These are phyloP conservation scores for Colletotrichum tropicicola DNA, from an alignment of 2,329 filamentous ascomycete species.

Conservation along the genomic window DNA sequence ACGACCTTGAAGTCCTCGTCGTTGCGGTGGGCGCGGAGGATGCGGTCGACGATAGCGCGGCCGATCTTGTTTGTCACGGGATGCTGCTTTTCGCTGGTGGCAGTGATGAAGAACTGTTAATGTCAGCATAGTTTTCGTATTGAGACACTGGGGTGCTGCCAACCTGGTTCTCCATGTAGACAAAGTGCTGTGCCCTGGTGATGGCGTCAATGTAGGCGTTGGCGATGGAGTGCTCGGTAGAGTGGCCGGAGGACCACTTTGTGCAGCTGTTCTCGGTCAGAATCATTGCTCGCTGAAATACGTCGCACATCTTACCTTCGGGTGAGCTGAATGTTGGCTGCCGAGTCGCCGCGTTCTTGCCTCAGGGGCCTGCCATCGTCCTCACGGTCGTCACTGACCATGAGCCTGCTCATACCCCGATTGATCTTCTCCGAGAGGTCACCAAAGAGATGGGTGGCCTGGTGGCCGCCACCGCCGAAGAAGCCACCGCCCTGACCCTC, in stretches of 20 bases:
- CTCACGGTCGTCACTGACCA: conserved; percentile 43
- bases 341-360: conserved; percentile 34
- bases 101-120: conserved; percentile 83
- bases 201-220: conserved; percentile 85
- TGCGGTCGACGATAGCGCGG: conserved; percentile 79
- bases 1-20: conserved; percentile 77
- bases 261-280: conserved; percentile 47
- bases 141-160: background rate
- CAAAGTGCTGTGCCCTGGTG: conserved; percentile 72
- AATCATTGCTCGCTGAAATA: background rate
- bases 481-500: conserved; percentile 29
- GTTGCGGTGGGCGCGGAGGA: conserved; percentile 73
- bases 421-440: conserved; percentile 54
- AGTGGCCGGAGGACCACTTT: conserved; percentile 61
- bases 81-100: conserved; percentile 73
- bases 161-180: conserved; percentile 82
- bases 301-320: conserved; percentile 48
- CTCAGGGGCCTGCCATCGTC: conserved; percentile 27
- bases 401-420: conserved; percentile 48
- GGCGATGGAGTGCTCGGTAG: conserved; percentile 78
- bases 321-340: conserved; percentile 58
- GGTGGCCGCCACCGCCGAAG: conserved; percentile 31
- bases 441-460: conserved; percentile 47
- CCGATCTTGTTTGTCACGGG: conserved; percentile 83
- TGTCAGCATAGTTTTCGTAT: background rate